Evolutionary conservation across 106 monocot genomes (phyloP), one percentile per base, ranked within the genome.

Genomic region (Chionographis japonica): DNA sequence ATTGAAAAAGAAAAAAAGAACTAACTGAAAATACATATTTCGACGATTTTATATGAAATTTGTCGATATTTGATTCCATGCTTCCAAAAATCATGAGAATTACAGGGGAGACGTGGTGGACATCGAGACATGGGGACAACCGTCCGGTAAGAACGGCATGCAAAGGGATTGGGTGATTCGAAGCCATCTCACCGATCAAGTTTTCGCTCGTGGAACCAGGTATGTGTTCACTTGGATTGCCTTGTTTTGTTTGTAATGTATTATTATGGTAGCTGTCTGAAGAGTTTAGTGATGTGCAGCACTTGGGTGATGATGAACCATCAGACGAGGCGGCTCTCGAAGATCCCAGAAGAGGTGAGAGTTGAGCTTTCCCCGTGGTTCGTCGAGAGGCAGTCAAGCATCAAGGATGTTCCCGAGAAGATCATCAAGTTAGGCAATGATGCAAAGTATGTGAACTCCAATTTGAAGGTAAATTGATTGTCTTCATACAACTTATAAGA

Each of bases 121-220:
- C 58, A 83, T 87, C 11, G 86, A 87, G 36, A 82, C 83, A 2
- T 79, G 86, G 82, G 83, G 83, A 3, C 83, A 62, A 17, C 61
- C 76, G 14, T 79, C 86, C 2, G 86, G 86, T 27, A 87, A 87
- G 77, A 87, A 87, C 20, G 83, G 83, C 1, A 81, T 82, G 86
- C 52, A 78, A 11, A 70, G 86, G 54, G 86, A 79, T 36, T 82
- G 86, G 86, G 6, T 86, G 15, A 75, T 86, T 37, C 68, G 66
- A 46, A 68, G 56, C 50, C 72, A 35, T 17, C 46, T 41, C 54
- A 62, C 58, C 0, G 78, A 66, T 17, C 60, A 36, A 10, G 40
- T 73, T 12, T 78, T 67, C 40, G 72, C 56, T 4, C 73, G 78
- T 4, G 78, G 61, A 61, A 78, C 78, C 11, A 78, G 78, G 78